Conservation (phyloP, 495 filamentous ascomycete genomes). For the Copromyces sp. region DNA sequence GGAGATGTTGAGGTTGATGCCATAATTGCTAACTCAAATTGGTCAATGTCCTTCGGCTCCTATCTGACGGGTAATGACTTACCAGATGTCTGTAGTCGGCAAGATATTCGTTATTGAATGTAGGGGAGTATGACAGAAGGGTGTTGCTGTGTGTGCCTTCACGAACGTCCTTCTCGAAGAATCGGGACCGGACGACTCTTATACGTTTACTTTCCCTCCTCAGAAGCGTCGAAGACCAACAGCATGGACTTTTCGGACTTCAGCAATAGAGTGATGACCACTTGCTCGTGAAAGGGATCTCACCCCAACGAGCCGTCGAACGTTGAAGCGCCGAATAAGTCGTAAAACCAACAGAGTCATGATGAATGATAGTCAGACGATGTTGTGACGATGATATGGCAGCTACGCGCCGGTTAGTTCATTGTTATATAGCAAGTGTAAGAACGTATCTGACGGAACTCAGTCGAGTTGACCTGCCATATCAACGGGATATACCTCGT, state of each 20-base stretch:
- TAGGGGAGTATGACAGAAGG: too few relatives aligned
- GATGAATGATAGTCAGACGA: background rate
- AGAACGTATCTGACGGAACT: background rate
- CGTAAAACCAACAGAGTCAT: background rate
- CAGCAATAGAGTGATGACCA: background rate
- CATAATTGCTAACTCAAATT: too few relatives aligned
- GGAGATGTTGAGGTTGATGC: too few relatives aligned
- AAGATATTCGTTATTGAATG: too few relatives aligned
- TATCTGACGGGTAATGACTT: too few relatives aligned
- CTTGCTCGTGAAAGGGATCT: background rate
- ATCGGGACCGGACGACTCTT: too few relatives aligned
- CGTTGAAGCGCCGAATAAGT: background rate
- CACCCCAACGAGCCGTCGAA: background rate
- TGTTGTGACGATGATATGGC: background rate
- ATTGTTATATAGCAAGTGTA: background rate
- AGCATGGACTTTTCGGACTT: background rate
- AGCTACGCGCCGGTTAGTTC: background rate
- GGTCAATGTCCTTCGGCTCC: too few relatives aligned
- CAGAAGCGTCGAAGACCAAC: background rate
- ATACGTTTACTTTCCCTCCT: background rate
- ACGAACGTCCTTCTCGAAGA: too few relatives aligned
- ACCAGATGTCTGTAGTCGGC: too few relatives aligned
- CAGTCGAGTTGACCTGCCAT: background rate
- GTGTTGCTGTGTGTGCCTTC: too few relatives aligned
- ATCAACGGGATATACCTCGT: background rate